Evolutionary conservation across 2,329 filamentous ascomycete species (phyloP), one percentile per base, ranked within the genome.

Genomic region (Aureobasidium zeae): DNA sequence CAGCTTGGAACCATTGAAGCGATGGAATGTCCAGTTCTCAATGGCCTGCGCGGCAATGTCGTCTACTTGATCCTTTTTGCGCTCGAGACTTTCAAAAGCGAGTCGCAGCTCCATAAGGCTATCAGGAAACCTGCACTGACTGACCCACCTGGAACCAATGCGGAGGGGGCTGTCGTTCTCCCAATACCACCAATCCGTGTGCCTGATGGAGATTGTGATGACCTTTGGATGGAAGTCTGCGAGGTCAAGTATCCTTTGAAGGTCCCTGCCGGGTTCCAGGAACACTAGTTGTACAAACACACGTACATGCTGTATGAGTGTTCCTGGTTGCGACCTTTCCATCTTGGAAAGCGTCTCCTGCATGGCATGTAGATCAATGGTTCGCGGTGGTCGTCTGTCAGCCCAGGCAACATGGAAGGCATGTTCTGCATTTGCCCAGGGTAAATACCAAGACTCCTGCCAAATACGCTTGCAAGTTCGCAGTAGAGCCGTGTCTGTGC

Each of bases 41-140:
- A 57, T 48, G 42, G 61, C 62, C 37, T 63, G 48, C 11, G 57
- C 49, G 4, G 66, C 64, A n/a, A 75, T 67, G 6, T 53, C 51
- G 29, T 71, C 57, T 3, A 75, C 53, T 50, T 74, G 68, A 0
- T 48, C 52, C 43, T 63, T 65, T 48, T 71, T 70, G 10, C 67
- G 57, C 38, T 65, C 60, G 5, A 73, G 45, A 2, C 66, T 69
- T 54, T 76, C 73, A 12, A 73, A 54, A 29, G 73, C 68, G 4
- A 73, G 57, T 19, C 55, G 52, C 2, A 76, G 51, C 33, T 65
- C 60, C 8, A 55, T 45, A 7, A 47, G 15, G 29, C 49, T 39
- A 15, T 37, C 17, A 12, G 34, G 46, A 10, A 48, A 37, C 24
- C 17, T 41, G 44, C 45, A 38, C 10, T 34, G 16, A 13, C 19